Conservation (phyloP, 106 monocot genomes). For the Dendrobium catenatum region DNA sequence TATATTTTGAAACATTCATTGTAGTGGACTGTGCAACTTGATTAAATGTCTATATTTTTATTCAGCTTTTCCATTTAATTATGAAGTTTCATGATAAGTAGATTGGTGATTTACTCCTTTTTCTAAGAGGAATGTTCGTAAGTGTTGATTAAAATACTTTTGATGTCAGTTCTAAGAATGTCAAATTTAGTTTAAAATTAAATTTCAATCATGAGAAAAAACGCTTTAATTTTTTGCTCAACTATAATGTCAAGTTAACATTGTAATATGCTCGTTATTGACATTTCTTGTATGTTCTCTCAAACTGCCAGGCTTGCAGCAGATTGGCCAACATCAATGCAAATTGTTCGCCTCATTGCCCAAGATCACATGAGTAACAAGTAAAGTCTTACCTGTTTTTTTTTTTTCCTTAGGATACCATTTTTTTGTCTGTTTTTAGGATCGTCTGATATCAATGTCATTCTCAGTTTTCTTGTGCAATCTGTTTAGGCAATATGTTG, state of each 20-base stretch:
- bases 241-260: background rate
- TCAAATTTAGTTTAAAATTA: too few relatives aligned
- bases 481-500: conserved; percentile 71
- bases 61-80: too few relatives aligned
- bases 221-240: too few relatives aligned
- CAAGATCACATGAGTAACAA: conserved; percentile 99
- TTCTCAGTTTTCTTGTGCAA: background rate
- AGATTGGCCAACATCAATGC: conserved; percentile 94
- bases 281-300: background rate
- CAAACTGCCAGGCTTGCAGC: conserved; percentile 70
- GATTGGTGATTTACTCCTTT: too few relatives aligned
- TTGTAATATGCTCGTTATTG: background rate
- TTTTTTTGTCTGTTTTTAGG: background rate
- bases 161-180: too few relatives aligned
- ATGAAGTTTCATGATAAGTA: too few relatives aligned
- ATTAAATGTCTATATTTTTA: too few relatives aligned
- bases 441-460: background rate
- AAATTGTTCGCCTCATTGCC: conserved; percentile 92
- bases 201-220: too few relatives aligned
- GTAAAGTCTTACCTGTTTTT: conserved; percentile 12
- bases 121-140: too few relatives aligned
- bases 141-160: too few relatives aligned
- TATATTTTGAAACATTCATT: too few relatives aligned
- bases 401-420: background rate
- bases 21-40: too few relatives aligned